Base-by-base conservation (phyloP, 352 stramenopile species). In the Globisporangium cystogenes region DNA sequence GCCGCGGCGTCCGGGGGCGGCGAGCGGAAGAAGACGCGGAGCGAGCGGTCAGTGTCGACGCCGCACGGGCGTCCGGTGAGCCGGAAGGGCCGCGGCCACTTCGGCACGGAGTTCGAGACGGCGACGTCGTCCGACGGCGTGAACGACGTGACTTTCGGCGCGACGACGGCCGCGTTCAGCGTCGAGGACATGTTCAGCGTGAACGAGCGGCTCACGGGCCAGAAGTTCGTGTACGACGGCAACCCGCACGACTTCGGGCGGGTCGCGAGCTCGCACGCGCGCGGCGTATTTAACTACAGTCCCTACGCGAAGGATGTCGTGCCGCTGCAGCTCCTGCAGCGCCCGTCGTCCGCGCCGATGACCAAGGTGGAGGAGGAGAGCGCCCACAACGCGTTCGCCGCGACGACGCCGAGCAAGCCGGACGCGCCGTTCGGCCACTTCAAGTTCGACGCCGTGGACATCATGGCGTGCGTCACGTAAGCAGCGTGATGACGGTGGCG, bases 131-230 rank as follows among this genome's bases (percentile, higher is more conserved):
- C 78, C 27, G 86, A 97, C 61, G 72, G 76, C n/a, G 68, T 98
- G 29, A 94, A 97, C 47, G 67, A 76, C 54, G 76, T 95, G 46
- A 96, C 90, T 11, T 89, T 98, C 24, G 86, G 87, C n/a, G 66
- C 69, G 18, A 70, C 68, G 5, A 79, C 79, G 47, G 81, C 87
- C 39, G 62, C 73, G 1, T 90, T 93, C 66, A 92, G 91, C 48
- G 94, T 97, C 44, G 89, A 97, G 59, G 94, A 98, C 29, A 98
- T 98, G 94, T 98, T 98, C 62, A 84, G 70, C 47, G 82, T 96
- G 24, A 98, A 98, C 66, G 91, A 98, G 74, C 72, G 74, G 53
- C 64, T 97, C 33, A 90, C 89, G 20, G 93, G 93, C 15, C 70
- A 87, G 23, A 97, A 97, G 60, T 96, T 98, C 31, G 83, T 90